phyloP scores from a whole-genome alignment of 345 rosid genomes.

The Salix suchowensis region DNA sequence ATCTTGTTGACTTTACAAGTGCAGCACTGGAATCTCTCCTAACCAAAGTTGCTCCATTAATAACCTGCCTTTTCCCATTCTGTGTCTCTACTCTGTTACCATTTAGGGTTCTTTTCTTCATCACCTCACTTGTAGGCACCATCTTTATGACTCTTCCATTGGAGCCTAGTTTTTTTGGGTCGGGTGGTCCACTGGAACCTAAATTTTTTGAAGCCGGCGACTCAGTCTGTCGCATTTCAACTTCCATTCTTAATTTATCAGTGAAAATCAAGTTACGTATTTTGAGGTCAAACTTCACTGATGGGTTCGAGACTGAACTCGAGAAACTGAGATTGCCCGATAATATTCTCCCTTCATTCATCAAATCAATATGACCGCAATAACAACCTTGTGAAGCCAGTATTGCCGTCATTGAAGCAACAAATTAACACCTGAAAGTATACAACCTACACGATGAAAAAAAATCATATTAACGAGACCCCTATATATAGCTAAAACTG shows the following conservation, averaged over 20 bases:
- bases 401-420: constrained; percentile 58
- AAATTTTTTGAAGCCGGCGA: constrained; percentile 35
- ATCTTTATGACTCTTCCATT: constrained; percentile 65
- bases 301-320: constrained; percentile 34
- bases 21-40: constrained; percentile 37
- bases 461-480: not conserved
- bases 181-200: constrained; percentile 30
- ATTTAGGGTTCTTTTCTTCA: constrained; percentile 39
- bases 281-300: constrained; percentile 37
- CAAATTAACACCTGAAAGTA: constrained; percentile 15
- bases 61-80: constrained; percentile 50
- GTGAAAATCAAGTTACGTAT: constrained; percentile 4
- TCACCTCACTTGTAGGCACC: constrained; percentile 73
- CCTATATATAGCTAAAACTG: not conserved
- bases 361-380: constrained; percentile 28
- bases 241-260: constrained; percentile 34
- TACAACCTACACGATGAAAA: not conserved
- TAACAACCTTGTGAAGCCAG: constrained; percentile 75
- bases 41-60: constrained; percentile 57
- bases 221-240: constrained; percentile 56
- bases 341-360: constrained; percentile 35
- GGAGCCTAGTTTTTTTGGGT: constrained; percentile 35
- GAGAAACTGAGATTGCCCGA: constrained; percentile 50
- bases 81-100: constrained; percentile 39
- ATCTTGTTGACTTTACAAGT: constrained; percentile 37